Conservation (phyloP, 148 eudicot genomes). For the Amaranthus palmeri region DNA sequence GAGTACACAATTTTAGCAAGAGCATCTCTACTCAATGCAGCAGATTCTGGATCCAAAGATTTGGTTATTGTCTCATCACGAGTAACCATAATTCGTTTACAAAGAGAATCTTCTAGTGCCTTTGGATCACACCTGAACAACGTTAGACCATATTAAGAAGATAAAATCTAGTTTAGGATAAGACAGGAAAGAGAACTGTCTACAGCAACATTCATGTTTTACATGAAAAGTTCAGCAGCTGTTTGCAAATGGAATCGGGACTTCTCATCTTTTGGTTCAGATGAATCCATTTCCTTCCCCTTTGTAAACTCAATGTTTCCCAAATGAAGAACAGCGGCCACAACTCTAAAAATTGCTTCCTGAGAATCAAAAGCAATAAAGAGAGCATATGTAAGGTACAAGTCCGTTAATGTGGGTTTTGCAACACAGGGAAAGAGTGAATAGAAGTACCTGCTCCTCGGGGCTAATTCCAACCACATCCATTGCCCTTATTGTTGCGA, state of each 20-base stretch:
- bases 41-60: constrained; percentile 80
- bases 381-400: constrained; percentile 11
- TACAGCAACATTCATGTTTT: constrained; percentile 22
- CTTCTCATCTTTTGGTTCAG: constrained; percentile 92
- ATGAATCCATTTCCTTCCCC: constrained; percentile 88
- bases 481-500: constrained; percentile 88
- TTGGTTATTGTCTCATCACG: constrained; percentile 91
- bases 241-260: constrained; percentile 82
- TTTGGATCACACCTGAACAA: constrained; percentile 77
- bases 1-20: constrained; percentile 90
- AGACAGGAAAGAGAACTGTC: neutral
- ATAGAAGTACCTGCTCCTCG: constrained; percentile 74
- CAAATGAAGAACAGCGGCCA: constrained; percentile 92
- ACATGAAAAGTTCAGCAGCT: constrained; percentile 95
- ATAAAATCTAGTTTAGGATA: neutral
- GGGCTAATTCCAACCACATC: constrained; percentile 88
- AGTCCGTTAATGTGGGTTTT: neutral
- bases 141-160: neutral
- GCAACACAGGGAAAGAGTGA: neutral
- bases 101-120: constrained; percentile 86
- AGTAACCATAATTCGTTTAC: constrained; percentile 90
- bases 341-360: constrained; percentile 96
- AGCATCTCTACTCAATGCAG: constrained; percentile 82
- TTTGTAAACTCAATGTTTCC: constrained; percentile 91
- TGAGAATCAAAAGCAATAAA: constrained; percentile 29